These are phyloP conservation scores for Epichloe scottii DNA, from an alignment of 2,329 filamentous ascomycete species.

Conservation along the genomic window DNA sequence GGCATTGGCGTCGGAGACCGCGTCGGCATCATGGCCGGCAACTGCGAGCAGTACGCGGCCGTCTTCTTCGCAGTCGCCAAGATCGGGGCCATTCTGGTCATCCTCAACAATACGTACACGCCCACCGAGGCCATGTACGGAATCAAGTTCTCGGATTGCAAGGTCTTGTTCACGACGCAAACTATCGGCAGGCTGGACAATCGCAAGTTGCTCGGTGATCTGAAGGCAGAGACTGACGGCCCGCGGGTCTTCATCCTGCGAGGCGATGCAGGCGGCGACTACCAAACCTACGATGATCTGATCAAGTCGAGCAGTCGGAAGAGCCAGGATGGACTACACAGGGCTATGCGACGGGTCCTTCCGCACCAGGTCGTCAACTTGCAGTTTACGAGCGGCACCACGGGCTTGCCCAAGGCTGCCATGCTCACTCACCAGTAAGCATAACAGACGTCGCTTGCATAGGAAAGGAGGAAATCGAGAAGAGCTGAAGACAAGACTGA, in stretches of 20 bases:
- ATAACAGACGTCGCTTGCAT: too few relatives aligned
- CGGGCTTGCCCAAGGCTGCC: constrained; percentile 59
- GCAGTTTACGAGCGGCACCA: constrained; percentile 67
- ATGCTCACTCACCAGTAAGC: constrained; percentile 58
- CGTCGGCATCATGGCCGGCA: constrained; percentile 62
- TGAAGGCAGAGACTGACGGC: constrained; percentile 32
- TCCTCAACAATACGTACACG: constrained; percentile 75
- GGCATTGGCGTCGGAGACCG: constrained; percentile 57
- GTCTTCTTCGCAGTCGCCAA: constrained; percentile 62
- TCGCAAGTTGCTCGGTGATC: constrained; percentile 39
- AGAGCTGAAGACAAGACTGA: background rate
- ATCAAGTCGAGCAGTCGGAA: constrained; percentile 37
- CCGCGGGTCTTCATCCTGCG: constrained; percentile 49
- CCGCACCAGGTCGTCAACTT: constrained; percentile 60
- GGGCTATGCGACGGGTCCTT: constrained; percentile 41
- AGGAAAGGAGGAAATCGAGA: background rate
- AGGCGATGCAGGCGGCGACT: constrained; percentile 37
- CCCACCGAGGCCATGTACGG: constrained; percentile 59
- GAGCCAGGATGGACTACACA: constrained; percentile 36
- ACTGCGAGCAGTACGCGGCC: constrained; percentile 71
- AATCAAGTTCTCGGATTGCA: constrained; percentile 58
- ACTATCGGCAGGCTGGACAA: constrained; percentile 57
- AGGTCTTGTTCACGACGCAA: constrained; percentile 59
- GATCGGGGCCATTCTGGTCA: constrained; percentile 57
- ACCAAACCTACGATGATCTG: constrained; percentile 47